Evolutionary conservation across 331 rosid genomes (phyloP), one percentile per base, ranked within the genome.

Genomic region (Acacia concinna): DNA sequence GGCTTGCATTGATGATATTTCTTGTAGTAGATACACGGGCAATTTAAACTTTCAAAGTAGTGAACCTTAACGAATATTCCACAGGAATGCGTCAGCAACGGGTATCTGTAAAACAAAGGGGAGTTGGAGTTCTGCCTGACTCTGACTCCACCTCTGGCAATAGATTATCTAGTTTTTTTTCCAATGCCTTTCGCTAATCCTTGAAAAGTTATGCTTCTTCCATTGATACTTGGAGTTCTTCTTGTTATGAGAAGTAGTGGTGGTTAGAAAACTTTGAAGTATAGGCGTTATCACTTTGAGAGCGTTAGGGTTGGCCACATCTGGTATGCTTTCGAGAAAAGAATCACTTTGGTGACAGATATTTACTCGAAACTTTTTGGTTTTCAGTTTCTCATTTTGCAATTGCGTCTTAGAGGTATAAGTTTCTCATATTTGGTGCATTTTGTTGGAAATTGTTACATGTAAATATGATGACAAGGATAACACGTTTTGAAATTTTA

Each of bases 371-470:
- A 71, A 46, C n/a, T 15, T 15, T 14, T 69, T 25, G 34, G 15
- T 47, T 46, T 70, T 28, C 52, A 17, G 60, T 71, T 71, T 71
- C 62, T 54, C 75, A 68, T 43, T 69, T 27, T 69, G 21, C 23
- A 12, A 1, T 27, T 43, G 38, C 38, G 15, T 27, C 57, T 69
- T 68, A 23, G 47, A 40, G 20, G 21, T 12, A n/a, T 31, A 67
- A 38, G 51, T 11, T 37, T 67, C 32, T 67, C 51, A n/a, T 44
- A 21, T 67, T 67, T 67, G 73, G 51, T 12, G 51, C 11, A 38
- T 38, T 38, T 40, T 40, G 73, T 67, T 38, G 56, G 14, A 41
- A 12, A 6, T 25, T 41, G 23, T 41, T 25, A 25, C 47, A 25
- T 28, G 34, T 8, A 56, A 12, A 12, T 51, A 4, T 77, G 56